phyloP scores from a whole-genome alignment of 1,139 yeast genomes.

The Diutina ranongensis region DNA sequence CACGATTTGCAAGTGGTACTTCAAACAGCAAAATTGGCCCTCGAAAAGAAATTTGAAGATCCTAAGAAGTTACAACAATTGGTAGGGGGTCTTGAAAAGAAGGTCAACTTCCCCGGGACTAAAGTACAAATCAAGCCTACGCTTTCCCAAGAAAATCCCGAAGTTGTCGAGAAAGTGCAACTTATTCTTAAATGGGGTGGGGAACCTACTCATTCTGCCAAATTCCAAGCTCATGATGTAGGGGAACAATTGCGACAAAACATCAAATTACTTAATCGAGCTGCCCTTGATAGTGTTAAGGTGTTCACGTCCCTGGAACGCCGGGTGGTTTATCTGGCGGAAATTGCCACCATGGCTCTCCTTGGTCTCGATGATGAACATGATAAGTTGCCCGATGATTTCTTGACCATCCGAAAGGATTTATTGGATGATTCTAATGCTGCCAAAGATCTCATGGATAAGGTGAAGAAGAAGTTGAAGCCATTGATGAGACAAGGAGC shows the following conservation, averaged over 20 bases:
- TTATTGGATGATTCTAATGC: conserved; percentile 94
- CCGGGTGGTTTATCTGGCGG: conserved; percentile 88
- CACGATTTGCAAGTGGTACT: conserved; percentile 78
- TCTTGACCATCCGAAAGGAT: conserved; percentile 77
- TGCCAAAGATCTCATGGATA: conserved; percentile 95
- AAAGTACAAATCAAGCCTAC: conserved; percentile 94
- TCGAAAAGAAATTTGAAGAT: conserved; percentile 71
- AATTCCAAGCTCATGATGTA: conserved; percentile 85
- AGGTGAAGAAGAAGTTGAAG: conserved; percentile 91
- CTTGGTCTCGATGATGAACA: conserved; percentile 44
- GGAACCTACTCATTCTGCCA: conserved; percentile 97
- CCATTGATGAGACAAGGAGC: conserved; percentile 91
- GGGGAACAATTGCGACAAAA: conserved; percentile 96
- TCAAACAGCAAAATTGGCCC: conserved; percentile 75
- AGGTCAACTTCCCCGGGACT: conserved; percentile 88
- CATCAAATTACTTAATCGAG: conserved; percentile 71
- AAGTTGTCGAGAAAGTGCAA: conserved; percentile 82
- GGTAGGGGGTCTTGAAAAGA: conserved; percentile 76
- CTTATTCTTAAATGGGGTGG: conserved; percentile 98
- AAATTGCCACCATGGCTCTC: conserved; percentile 73
- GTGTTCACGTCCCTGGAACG: conserved; percentile 91
- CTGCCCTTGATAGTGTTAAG: conserved; percentile 72
- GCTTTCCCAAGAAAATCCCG: conserved; percentile 46
- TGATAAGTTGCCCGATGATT: conserved; percentile 52
- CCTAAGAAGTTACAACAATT: conserved; percentile 62